phyloP scores from a whole-genome alignment of 2,329 filamentous ascomycete species.

The Ceratocystis variospora region DNA sequence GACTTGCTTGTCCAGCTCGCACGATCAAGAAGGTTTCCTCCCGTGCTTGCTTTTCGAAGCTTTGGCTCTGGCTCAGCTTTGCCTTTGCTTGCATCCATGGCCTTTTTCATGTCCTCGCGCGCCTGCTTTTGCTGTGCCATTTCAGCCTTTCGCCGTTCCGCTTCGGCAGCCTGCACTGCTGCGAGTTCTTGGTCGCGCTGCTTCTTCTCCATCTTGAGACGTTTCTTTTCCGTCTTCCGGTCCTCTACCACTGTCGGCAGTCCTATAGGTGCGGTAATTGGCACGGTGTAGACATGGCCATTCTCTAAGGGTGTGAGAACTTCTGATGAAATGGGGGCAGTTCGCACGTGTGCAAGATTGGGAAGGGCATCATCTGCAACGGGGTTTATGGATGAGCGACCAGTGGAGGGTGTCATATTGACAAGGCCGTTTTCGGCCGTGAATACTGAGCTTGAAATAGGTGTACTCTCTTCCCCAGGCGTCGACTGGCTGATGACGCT shows the following conservation, averaged over 20 bases:
- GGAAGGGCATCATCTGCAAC: conserved; percentile 34
- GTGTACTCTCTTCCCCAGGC: not conserved
- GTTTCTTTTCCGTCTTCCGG: conserved; percentile 35
- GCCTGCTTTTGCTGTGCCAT: conserved; percentile 33
- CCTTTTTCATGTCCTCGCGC: conserved; percentile 48
- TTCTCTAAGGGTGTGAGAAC: not conserved
- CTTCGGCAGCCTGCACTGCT: conserved; percentile 38
- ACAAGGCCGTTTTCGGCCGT: conserved; percentile 3
- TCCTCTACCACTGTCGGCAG: conserved; percentile 14
- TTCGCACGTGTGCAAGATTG: conserved; percentile 51
- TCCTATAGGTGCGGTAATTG: not conserved
- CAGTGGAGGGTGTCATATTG: conserved; percentile 26
- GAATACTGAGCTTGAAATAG: not conserved
- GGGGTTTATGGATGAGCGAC: conserved; percentile 7
- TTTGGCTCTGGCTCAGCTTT: conserved; percentile 29
- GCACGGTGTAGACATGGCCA: not conserved
- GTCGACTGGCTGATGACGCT: not conserved
- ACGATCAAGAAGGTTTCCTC: conserved; percentile 42
- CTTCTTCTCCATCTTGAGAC: conserved; percentile 25
- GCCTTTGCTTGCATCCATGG: conserved; percentile 52
- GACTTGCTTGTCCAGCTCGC: conserved; percentile 63
- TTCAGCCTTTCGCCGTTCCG: conserved; percentile 48
- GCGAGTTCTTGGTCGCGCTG: conserved; percentile 39
- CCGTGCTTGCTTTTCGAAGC: conserved; percentile 25
- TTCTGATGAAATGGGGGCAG: conserved; percentile 36